Conservation (phyloP, 2,329 filamentous ascomycete genomes). For the Cladobotryum mycophilum region DNA sequence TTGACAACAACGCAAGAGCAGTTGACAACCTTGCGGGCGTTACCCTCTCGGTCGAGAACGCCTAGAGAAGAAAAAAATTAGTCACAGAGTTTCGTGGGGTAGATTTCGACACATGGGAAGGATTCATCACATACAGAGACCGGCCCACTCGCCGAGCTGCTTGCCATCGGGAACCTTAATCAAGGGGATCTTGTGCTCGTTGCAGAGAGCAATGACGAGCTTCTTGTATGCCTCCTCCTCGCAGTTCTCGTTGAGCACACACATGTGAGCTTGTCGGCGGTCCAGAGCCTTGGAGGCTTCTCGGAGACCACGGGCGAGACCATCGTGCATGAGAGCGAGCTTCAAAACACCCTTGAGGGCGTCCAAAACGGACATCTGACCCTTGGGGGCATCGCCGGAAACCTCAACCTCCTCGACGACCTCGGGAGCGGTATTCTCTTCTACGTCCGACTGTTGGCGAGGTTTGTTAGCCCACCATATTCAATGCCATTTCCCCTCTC, state of each 20-base stretch:
- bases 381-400: slow-evolving; percentile 82
- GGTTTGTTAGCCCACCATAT: slow-evolving; percentile 17
- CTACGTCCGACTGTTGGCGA: slow-evolving; percentile 87
- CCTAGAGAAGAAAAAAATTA: no score
- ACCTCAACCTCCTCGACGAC: slow-evolving; percentile 90
- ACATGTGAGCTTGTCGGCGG: slow-evolving; percentile 98
- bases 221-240: slow-evolving; percentile 99
- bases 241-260: slow-evolving; percentile 98
- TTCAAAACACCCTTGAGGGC: slow-evolving; percentile 98
- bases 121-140: slow-evolving; percentile 78
- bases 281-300: slow-evolving; percentile 99
- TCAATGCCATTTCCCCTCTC: neutral
- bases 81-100: slow-evolving; percentile 6
- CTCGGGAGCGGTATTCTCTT: slow-evolving; percentile 90
- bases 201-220: slow-evolving; percentile 96
- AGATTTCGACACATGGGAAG: neutral
- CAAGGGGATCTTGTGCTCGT: slow-evolving; percentile 98
- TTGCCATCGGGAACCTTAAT: slow-evolving; percentile 99
- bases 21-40: slow-evolving; percentile 99
- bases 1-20: slow-evolving; percentile 99
- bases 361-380: slow-evolving; percentile 96
- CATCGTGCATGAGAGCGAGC: slow-evolving; percentile 98
- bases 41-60: slow-evolving; percentile 97
- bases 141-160: slow-evolving; percentile 99
- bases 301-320: slow-evolving; percentile 94